phyloP scores from a whole-genome alignment of 2,329 filamentous ascomycete genomes.

The Exophiala sp. region DNA sequence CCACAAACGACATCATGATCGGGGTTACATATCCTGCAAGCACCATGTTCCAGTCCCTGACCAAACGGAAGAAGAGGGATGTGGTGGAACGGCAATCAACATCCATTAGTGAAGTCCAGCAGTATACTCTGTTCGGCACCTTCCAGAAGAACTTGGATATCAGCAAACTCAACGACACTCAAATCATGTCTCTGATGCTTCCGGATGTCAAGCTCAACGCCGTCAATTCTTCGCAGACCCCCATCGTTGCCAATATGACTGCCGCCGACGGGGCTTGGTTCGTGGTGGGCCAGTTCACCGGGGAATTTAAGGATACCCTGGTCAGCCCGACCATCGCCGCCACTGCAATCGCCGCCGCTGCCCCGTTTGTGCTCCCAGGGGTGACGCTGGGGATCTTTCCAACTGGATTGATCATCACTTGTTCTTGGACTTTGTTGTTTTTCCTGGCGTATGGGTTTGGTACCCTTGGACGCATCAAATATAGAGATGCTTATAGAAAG shows the following conservation, averaged over 20 bases:
- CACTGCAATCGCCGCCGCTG: constrained; percentile 27
- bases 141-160: constrained; percentile 29
- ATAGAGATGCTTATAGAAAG: constrained; percentile 33
- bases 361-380: constrained; percentile 33
- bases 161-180: constrained; percentile 30
- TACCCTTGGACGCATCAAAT: constrained; percentile 33
- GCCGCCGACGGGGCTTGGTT: constrained; percentile 35
- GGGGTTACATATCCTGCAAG: constrained; percentile 28
- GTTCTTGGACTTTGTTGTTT: constrained; percentile 33
- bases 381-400: constrained; percentile 32
- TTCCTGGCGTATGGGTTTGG: constrained; percentile 33
- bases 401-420: constrained; percentile 33
- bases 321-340: constrained; percentile 27
- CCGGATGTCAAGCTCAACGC: constrained; percentile 34
- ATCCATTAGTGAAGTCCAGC: constrained; percentile 30
- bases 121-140: constrained; percentile 34
- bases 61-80: constrained; percentile 21
- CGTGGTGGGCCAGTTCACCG: constrained; percentile 33
- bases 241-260: constrained; percentile 31
- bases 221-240: constrained; percentile 17
- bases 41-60: constrained; percentile 25
- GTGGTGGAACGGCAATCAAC: constrained; percentile 13
- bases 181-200: constrained; percentile 33
- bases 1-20: constrained; percentile 31
- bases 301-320: constrained; percentile 22